These are phyloP conservation scores for Posidonia oceanica DNA, from an alignment of 116 monocot genomes.

Conservation along the genomic window DNA sequence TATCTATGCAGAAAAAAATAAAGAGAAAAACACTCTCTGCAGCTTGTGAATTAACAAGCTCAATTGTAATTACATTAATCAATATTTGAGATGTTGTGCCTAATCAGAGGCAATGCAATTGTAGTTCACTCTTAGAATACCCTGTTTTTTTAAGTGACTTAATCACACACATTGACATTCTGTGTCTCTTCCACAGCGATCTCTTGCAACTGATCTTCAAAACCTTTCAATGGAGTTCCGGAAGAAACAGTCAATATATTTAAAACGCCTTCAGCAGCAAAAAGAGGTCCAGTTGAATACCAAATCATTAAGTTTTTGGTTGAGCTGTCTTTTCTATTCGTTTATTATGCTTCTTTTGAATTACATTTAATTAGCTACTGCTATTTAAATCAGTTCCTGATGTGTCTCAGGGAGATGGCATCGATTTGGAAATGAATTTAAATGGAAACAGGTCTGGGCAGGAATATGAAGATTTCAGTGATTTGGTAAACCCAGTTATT, in stretches of 20 bases:
- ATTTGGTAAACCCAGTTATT: constrained; percentile 36
- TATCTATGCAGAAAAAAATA: too few species aligned
- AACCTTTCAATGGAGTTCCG: constrained; percentile 62
- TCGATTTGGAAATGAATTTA: constrained; percentile 82
- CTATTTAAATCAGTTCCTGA: background rate
- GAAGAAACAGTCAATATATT: constrained; percentile 50
- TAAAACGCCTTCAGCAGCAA: constrained; percentile 48
- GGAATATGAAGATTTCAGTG: constrained; percentile 56
- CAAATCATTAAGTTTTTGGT: background rate
- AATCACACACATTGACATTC: background rate
- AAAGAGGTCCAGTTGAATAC: constrained; percentile 34
- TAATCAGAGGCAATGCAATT: background rate
- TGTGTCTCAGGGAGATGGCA: constrained; percentile 26
- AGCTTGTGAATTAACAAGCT: background rate
- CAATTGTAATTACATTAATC: too few species aligned
- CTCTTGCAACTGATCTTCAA: constrained; percentile 69
- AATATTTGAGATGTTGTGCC: background rate
- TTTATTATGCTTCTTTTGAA: background rate
- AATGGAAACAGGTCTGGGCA: constrained; percentile 37
- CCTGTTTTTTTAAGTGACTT: background rate
- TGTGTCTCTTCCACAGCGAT: constrained; percentile 20
- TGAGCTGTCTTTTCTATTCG: background rate
- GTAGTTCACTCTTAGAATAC: background rate
- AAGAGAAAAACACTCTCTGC: background rate
- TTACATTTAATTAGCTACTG: background rate